Evolutionary conservation across 768 basidiomycete genomes (phyloP).

Genomic region (Suillus plorans): DNA sequence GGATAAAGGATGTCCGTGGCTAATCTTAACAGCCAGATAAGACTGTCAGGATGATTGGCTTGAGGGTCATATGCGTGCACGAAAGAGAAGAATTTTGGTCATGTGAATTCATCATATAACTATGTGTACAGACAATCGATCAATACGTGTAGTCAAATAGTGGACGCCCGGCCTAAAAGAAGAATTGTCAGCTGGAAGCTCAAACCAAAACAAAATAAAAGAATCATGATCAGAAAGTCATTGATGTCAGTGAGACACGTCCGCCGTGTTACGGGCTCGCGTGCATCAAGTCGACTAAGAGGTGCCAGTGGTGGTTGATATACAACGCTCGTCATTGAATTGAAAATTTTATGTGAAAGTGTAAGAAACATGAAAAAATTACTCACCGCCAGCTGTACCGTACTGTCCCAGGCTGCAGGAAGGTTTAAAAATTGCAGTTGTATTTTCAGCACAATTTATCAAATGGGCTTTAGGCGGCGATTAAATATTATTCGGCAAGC

Average conservation of each 20-base stretch:
- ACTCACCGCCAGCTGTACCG: neutral
- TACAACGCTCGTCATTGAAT: slow-evolving; percentile 83
- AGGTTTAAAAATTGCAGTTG: neutral
- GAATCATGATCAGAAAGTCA: slow-evolving; percentile 47
- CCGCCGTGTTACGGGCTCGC: slow-evolving; percentile 30
- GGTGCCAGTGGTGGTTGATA: slow-evolving; percentile 77
- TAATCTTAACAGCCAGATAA: slow-evolving; percentile 4
- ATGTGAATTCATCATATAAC: neutral
- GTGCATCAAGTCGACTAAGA: slow-evolving; percentile 82
- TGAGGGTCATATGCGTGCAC: neutral
- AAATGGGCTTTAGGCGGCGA: slow-evolving; percentile 22
- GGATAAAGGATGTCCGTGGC: neutral
- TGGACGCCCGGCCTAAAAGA: neutral
- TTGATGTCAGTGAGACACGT: slow-evolving; percentile 78
- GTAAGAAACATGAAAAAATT: neutral
- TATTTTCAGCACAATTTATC: neutral
- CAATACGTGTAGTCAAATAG: neutral
- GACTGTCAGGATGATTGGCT: neutral
- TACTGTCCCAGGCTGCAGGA: neutral
- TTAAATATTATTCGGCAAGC: slow-evolving; percentile 10
- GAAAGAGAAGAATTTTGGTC: neutral
- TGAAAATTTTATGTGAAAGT: slow-evolving; percentile 5
- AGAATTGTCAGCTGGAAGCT: slow-evolving; percentile 18
- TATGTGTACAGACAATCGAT: neutral
- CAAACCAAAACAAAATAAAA: neutral